These are phyloP conservation scores for Cryptococcus maquisensis DNA, from an alignment of 1,284 basidiomycete genomes.

Conservation along the genomic window DNA sequence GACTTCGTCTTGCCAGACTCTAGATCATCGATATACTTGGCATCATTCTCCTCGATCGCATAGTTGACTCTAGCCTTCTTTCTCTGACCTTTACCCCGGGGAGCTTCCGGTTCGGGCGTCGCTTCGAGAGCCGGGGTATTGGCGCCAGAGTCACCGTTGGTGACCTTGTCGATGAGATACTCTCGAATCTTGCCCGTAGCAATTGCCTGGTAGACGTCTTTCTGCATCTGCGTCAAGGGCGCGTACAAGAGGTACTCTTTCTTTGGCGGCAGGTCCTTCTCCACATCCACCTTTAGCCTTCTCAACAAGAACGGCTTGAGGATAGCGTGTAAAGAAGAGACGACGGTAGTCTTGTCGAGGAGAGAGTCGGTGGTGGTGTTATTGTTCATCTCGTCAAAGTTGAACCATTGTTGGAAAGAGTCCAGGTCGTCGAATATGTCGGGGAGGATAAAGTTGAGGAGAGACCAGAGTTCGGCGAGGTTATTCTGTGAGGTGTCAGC, in stretches of 20 bases:
- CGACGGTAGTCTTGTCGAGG: constrained; percentile 58
- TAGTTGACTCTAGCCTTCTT: constrained; percentile 47
- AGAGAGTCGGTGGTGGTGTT: constrained; percentile 44
- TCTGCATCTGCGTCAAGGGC: constrained; percentile 74
- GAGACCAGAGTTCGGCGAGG: constrained; percentile 85
- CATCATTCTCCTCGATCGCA: constrained; percentile 61
- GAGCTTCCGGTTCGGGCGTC: constrained; percentile 21
- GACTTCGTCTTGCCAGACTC: constrained; percentile 52
- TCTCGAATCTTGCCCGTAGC: constrained; percentile 63
- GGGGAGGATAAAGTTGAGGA: constrained; percentile 91
- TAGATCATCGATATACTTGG: constrained; percentile 63
- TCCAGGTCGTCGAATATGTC: constrained; percentile 87
- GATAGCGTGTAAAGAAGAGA: constrained; percentile 79
- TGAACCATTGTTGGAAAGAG: constrained; percentile 84
- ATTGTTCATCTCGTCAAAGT: constrained; percentile 42
- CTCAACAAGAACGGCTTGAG: constrained; percentile 94
- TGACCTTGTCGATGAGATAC: constrained; percentile 57
- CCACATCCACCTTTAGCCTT: constrained; percentile 86
- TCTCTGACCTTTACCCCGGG: constrained; percentile 30
- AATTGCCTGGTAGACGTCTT: constrained; percentile 76
- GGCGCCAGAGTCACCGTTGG: constrained; percentile 33
- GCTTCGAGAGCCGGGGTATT: constrained; percentile 4
- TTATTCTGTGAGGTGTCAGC: constrained; percentile 65
- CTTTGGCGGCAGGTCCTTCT: constrained; percentile 70
- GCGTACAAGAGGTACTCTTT: constrained; percentile 95